Base-by-base conservation (phyloP, 495 filamentous ascomycete species). In the Talaromyces nanjingensis region DNA sequence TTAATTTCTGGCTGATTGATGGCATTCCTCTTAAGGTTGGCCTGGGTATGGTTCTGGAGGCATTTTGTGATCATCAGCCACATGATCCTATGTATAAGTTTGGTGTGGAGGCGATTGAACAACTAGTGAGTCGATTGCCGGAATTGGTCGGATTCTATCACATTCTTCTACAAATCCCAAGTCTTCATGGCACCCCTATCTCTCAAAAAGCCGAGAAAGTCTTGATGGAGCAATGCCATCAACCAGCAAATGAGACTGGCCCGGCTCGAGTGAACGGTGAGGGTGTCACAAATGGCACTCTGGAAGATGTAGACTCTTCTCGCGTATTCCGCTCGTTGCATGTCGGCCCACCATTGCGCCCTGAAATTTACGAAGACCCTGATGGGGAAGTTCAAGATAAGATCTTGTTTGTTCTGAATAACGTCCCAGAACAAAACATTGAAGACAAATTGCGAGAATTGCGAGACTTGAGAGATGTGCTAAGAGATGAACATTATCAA, bases 81-180 rank as follows among this genome's bases (percentile, higher is more conserved):
- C 88, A 93, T 16, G 84, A 91, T 58, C 85, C 89, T 0, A 98
- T 99, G 94, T 98, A 92, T 78, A 97, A 97, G 67, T 99, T 99
- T 71, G 94, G 94, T 1, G 83, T 98, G n/a, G 93, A 98, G 71
- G 96, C 94, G 7, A 86, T 99, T 33, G 86, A 96, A 63, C 91
- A 97, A 70, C 83, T 97, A 59, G 86, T 89, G 53, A 79, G 83
- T 33, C 86, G 92, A 53, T 83, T 99, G n/a, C 81, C 82, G 4
- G 94, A 98, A 68, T 98, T 94, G 94, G 89, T 90, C 6, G 89
- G 87, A 4, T 94, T 96, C 71, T 97, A 93, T 72, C 84, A 87
- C 55, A 81, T 90, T 34, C 81, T 99, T 8, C 75, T 93, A 22
- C 86, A 90, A 63, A 88, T 97, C 29, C 88, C 91, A 0, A 87